Evolutionary conservation across 179 eudicot genomes (phyloP), one percentile per base, ranked within the genome.

Genomic region (Beta corolliflora): DNA sequence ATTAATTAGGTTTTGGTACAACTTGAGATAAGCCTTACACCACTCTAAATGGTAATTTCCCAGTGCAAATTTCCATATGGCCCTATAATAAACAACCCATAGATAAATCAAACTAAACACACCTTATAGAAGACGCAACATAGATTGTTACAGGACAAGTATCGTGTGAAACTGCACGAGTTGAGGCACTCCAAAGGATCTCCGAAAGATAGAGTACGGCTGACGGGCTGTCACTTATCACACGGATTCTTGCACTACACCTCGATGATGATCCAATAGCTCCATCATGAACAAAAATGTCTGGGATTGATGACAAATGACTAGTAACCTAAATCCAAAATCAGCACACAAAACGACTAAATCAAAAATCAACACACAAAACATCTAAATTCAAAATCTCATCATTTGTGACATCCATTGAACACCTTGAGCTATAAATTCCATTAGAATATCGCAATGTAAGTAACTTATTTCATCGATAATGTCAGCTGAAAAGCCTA

Each of bases 51-150:
- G 23, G 53, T 4, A 14, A 4, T 3, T 66, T 45, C 25, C 0
- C 73, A 68, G 54, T 19, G 23, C 52, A 44, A 19, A 16, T 18
- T 44, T 7, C 0, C 63, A 54, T 1, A 7, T 3, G n/a, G 44
- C 21, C 45, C 1, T 54, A 53, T 52, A 54, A 23, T 74, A 31
- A 74, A 15, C 5, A 29, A 8, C 36, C 31, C 23, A 3, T 55
- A 58, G 7, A 74, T 16, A 55, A 55, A 0, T 56, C 15, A 56
- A 21, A 19, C 11, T 48, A 0, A 44, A 41, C 78, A 44, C 31
- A 76, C 79, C 79, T 76, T 76, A 76, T 60, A 18, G 79, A 76
- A 4, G 79, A 76, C 16, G 68, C 69, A 48, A 44, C 79, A 76
- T 76, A 76, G 18, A 9, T 61, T 44, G 79, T 76, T 45, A 76